These are phyloP conservation scores for Boletus vermiculosoides DNA, from an alignment of 768 basidiomycete genomes.

Conservation along the genomic window DNA sequence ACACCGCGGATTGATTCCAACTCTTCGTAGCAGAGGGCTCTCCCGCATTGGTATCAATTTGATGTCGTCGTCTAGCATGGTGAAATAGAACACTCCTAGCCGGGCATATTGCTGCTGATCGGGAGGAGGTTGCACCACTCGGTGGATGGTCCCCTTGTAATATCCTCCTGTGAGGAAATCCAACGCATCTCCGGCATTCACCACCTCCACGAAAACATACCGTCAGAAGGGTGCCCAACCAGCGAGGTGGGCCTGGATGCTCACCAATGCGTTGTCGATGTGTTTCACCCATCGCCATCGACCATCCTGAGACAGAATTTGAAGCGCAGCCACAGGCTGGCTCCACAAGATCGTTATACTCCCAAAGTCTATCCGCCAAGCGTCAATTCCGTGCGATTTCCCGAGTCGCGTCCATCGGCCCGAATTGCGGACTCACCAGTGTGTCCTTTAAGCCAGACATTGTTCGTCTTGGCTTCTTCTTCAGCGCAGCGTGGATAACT, in stretches of 20 bases:
- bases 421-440: conserved; percentile 37
- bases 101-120: conserved; percentile 52
- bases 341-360: conserved; percentile 58
- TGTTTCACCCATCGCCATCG: conserved; percentile 60
- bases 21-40: conserved; percentile 49
- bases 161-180: conserved; percentile 62
- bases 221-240: background rate
- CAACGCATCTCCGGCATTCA: conserved; percentile 60
- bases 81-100: conserved; percentile 60
- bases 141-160: conserved; percentile 59
- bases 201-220: conserved; percentile 38
- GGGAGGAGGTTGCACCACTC: conserved; percentile 56
- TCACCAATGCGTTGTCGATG: conserved; percentile 55
- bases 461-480: conserved; percentile 49
- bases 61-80: conserved; percentile 49
- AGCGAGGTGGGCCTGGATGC: background rate
- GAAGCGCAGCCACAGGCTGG: conserved; percentile 58
- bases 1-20: conserved; percentile 39
- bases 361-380: conserved; percentile 43
- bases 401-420: too few species aligned
- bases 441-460: conserved; percentile 62
- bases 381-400: background rate
- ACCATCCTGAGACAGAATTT: conserved; percentile 52
- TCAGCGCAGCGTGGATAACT: conserved; percentile 52
- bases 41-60: conserved; percentile 44